Evolutionary conservation across 345 rosid species (phyloP).

Genomic region (Euphorbia peplus): DNA sequence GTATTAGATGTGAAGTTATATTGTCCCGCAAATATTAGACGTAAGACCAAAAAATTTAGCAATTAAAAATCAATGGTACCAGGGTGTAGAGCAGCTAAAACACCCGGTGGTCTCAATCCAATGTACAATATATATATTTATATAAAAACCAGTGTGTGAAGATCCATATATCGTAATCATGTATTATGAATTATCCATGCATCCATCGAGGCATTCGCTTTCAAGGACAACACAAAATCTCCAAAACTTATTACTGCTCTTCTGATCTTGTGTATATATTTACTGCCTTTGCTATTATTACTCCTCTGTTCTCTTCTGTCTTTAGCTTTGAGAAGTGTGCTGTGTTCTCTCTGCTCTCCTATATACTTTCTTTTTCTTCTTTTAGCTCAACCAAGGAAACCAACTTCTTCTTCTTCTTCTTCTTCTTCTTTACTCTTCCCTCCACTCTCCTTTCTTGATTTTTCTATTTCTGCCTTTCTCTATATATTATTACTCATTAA

Average conservation of each 20-base stretch:
- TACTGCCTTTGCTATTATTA: conserved; percentile 39
- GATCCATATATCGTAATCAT: background rate
- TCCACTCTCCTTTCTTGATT: conserved; percentile 16
- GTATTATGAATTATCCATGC: too few species aligned
- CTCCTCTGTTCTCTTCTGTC: conserved; percentile 14
- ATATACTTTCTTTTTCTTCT: conserved; percentile 24
- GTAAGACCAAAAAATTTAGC: too few species aligned
- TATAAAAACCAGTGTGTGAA: conserved; percentile 7
- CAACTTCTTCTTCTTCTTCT: conserved; percentile 9
- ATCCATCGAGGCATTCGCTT: conserved; percentile 46
- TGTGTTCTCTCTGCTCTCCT: conserved; percentile 21
- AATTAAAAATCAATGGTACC: too few species aligned
- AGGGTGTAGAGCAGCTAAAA: too few species aligned
- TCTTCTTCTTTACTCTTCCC: background rate
- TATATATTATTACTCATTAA: background rate
- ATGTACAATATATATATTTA: too few species aligned
- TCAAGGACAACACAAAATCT: conserved; percentile 24
- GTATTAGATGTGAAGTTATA: too few species aligned
- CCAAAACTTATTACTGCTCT: conserved; percentile 21
- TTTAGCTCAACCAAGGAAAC: conserved; percentile 18
- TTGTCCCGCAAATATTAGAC: too few species aligned
- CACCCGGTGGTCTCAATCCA: too few species aligned
- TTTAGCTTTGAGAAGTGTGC: conserved; percentile 51
- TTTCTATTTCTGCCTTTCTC: conserved; percentile 14
- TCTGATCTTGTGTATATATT: conserved; percentile 20